A percentile compares a stretch with the other conserved stretches of the same genome.
Conservation (phyloP, 208 protist species). For the Leptomonas pyrrhocoris region DNA sequence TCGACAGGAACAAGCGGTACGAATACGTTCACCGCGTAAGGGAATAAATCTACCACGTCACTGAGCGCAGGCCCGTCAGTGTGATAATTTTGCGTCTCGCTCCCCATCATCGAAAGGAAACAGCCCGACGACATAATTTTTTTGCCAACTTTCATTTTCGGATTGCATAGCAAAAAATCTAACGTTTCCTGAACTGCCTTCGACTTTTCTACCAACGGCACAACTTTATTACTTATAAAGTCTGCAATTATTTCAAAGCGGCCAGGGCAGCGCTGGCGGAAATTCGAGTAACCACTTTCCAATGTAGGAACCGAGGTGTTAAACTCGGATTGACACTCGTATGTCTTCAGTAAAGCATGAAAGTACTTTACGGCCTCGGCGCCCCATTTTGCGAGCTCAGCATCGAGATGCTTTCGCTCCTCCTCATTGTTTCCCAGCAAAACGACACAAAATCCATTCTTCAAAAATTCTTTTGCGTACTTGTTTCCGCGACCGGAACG, state of each 20-base stretch:
- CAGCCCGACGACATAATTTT: slow-evolving; percentile 68
- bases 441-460: slow-evolving; percentile 59
- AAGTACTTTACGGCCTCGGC: slow-evolving; percentile 42
- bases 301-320: slow-evolving; percentile 35
- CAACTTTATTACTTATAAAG: slow-evolving; percentile 47
- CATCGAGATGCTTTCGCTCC: slow-evolving; percentile 16
- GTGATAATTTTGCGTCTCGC: slow-evolving; percentile 52
- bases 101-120: slow-evolving; percentile 66
- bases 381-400: slow-evolving; percentile 35
- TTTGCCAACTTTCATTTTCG: slow-evolving; percentile 11
- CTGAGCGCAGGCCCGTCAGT: slow-evolving; percentile 64
- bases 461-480: slow-evolving; percentile 48
- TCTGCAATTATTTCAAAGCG: slow-evolving; percentile 67
- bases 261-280: slow-evolving; percentile 58
- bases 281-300: slow-evolving; percentile 66
- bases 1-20: slow-evolving; percentile 63
- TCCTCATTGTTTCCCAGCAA: slow-evolving; percentile 23
- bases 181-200: slow-evolving; percentile 41
- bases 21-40: slow-evolving; percentile 77
- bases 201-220: slow-evolving; percentile 43
- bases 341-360: slow-evolving; percentile 40
- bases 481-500: slow-evolving; percentile 20
- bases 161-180: slow-evolving; percentile 27
- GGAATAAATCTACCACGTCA: slow-evolving; percentile 52
- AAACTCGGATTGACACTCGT: slow-evolving; percentile 42